Base-by-base conservation (phyloP, 2,329 filamentous ascomycete genomes). In the Trichophyton rubrum region DNA sequence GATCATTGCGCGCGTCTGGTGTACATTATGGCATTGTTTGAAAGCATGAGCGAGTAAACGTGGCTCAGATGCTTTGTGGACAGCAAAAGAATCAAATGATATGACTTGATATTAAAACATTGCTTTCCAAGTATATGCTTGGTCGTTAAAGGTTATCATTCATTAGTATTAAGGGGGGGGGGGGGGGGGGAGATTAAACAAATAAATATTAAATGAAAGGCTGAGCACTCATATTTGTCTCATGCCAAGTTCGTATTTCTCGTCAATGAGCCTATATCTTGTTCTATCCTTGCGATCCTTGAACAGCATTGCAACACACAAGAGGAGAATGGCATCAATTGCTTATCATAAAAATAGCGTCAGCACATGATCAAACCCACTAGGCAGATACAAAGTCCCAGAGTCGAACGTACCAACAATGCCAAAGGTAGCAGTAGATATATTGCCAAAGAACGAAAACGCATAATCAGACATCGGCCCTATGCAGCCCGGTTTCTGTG, bases 201-300 rank as follows among this genome's bases (percentile, higher is more conserved):
- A 30, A 30, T 33, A 6, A 15, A 3, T 17, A 24, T 24, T 24
- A 24, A 24, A 24, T 3, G 22, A 24, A 24, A 24, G 22, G 22
- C 22, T 1, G 1, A 17, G 7, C 15, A 13, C n/a, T 55, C 51
- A 55, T n/a, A 30, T 55, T 30, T 17, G 51, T 2, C 51, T 35
- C 30, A 35, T 55, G 24, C 51, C 51, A 1, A 55, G 51, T 8
- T 33, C 83, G 64, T 74, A 82, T 82, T 93, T 93, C 79, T 90
- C 84, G 69, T 92, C 88, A 68, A 93, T 91, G 69, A 88, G 81
- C 62, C 84, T 82, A 76, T 90, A 93, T 62, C 89, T 80, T 73
- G 88, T 85, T 68, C 84, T 83, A 77, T 93, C 89, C 74, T 87
- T 88, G 69, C 88, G 84, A 68, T 90, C 85, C 79, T 90, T 91